Percentiles rank a stretch among this genome's conserved stretches.
These are phyloP conservation scores for Antitrichia curtipendula DNA, from an alignment of 225 moss, liverwort and hornwort genomes.

Conservation along the genomic window DNA sequence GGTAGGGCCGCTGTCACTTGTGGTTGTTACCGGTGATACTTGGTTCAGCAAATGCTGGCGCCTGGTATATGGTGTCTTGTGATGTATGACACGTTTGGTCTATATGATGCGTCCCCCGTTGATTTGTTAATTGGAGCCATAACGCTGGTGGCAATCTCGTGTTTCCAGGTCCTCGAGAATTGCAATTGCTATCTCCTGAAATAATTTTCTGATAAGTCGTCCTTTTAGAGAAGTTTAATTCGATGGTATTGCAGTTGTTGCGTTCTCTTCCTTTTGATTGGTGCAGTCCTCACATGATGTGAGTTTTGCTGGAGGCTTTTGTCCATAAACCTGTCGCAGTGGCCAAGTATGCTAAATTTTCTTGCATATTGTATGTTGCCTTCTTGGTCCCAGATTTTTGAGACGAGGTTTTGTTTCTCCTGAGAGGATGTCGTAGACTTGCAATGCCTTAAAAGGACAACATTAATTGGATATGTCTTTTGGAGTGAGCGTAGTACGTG, in stretches of 20 bases:
- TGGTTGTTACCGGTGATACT: neutral
- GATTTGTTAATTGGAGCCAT: neutral
- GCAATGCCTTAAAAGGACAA: constrained; percentile 6
- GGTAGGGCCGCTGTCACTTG: neutral
- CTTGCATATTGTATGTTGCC: neutral
- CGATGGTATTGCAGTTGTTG: neutral
- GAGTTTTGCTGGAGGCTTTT: neutral
- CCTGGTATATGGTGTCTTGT: neutral
- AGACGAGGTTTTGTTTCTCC: neutral
- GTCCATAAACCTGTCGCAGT: neutral
- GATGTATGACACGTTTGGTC: neutral
- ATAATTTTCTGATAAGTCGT: neutral
- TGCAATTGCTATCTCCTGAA: neutral
- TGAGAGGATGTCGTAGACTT: neutral
- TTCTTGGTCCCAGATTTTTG: neutral
- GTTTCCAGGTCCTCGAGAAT: constrained; percentile 5
- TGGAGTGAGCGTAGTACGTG: constrained; percentile 9
- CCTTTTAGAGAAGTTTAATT: neutral
- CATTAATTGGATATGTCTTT: constrained; percentile 22
- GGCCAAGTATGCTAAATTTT: neutral
- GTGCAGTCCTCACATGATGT: neutral
- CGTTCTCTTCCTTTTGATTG: neutral
- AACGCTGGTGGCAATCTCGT: neutral
- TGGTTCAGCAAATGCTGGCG: neutral
- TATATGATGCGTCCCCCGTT: neutral